Evolutionary conservation across 805 yeast genomes (phyloP).

Genomic region (Ogataea parapolymorpha): DNA sequence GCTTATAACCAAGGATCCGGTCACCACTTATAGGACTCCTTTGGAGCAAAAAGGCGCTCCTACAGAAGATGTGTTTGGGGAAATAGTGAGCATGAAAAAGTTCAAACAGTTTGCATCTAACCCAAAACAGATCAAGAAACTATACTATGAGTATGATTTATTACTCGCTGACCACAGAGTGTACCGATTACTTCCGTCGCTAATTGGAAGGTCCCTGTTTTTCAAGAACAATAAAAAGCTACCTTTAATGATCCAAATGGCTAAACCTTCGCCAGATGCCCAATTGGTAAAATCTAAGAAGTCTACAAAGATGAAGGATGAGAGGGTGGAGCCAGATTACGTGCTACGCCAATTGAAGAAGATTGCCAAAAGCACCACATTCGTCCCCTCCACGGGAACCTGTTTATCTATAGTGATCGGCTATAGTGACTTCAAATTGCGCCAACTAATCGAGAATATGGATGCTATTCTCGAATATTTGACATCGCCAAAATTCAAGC

Average conservation of each 20-base stretch:
- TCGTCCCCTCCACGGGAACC: slow-evolving; percentile 58
- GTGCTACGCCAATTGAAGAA: slow-evolving; percentile 62
- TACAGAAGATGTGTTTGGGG: slow-evolving; percentile 60
- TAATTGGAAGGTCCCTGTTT: slow-evolving; percentile 55
- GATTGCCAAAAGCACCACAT: slow-evolving; percentile 59
- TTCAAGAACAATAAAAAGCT: slow-evolving; percentile 61
- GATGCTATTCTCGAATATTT: slow-evolving; percentile 50
- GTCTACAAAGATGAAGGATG: slow-evolving; percentile 47
- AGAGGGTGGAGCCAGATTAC: slow-evolving; percentile 62
- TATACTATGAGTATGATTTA: slow-evolving; percentile 61
- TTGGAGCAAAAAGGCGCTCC: slow-evolving; percentile 47
- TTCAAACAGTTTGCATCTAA: slow-evolving; percentile 45
- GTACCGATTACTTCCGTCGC: slow-evolving; percentile 53
- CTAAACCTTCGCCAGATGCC: slow-evolving; percentile 36
- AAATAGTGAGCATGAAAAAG: slow-evolving; percentile 57
- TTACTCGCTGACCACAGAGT: slow-evolving; percentile 69
- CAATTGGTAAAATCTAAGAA: slow-evolving; percentile 29
- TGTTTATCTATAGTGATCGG: slow-evolving; percentile 63
- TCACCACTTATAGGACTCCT: slow-evolving; percentile 49
- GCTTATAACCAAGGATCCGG: slow-evolving; percentile 73
- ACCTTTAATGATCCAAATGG: slow-evolving; percentile 69
- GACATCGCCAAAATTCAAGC: slow-evolving; percentile 40
- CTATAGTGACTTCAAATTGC: slow-evolving; percentile 41
- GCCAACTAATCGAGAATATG: slow-evolving; percentile 49
- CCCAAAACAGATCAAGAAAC: slow-evolving; percentile 42